Percentiles rank a stretch among this genome's conserved stretches.
Evolutionary conservation across 2,329 filamentous ascomycete genomes (phyloP).

Genomic region (Alternaria rosae): DNA sequence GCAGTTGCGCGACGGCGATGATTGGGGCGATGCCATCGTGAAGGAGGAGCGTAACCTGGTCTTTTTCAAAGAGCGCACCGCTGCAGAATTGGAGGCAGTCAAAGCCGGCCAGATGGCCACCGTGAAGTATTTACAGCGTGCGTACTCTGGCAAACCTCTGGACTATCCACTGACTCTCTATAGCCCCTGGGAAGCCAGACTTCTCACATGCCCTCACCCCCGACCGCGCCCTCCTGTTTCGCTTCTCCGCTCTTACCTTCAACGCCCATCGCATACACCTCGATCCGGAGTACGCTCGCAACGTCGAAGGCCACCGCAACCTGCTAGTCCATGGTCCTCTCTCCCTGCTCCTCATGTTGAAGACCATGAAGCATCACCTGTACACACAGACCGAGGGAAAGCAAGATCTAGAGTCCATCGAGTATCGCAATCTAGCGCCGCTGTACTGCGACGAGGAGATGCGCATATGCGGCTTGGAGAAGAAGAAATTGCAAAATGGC

Average conservation of each 20-base stretch:
- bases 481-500: slow-evolving; percentile 31
- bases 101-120: slow-evolving; percentile 34
- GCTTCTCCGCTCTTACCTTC: slow-evolving; percentile 84
- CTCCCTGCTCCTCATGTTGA: slow-evolving; percentile 77
- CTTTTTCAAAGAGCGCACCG: slow-evolving; percentile 64
- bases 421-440: slow-evolving; percentile 83
- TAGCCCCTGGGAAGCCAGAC: slow-evolving; percentile 60
- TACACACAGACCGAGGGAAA: not conserved
- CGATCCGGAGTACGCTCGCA: slow-evolving; percentile 72
- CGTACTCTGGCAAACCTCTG: slow-evolving; percentile 4
- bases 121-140: slow-evolving; percentile 50
- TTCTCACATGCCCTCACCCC: slow-evolving; percentile 70
- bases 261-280: slow-evolving; percentile 94
- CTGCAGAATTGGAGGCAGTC: slow-evolving; percentile 47
- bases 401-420: slow-evolving; percentile 63
- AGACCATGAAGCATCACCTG: slow-evolving; percentile 60
- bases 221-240: slow-evolving; percentile 77
- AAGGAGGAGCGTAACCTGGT: slow-evolving; percentile 69
- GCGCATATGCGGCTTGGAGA: slow-evolving; percentile 69
- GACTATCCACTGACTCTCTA: slow-evolving; percentile 19
- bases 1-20: slow-evolving; percentile 13
- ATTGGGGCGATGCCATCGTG: slow-evolving; percentile 51
- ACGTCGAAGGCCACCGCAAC: slow-evolving; percentile 76
- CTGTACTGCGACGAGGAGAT: slow-evolving; percentile 77
- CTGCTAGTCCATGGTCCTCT: slow-evolving; percentile 89